phyloP scores from a whole-genome alignment of 805 yeast species.

The Starmerella asiatica region DNA sequence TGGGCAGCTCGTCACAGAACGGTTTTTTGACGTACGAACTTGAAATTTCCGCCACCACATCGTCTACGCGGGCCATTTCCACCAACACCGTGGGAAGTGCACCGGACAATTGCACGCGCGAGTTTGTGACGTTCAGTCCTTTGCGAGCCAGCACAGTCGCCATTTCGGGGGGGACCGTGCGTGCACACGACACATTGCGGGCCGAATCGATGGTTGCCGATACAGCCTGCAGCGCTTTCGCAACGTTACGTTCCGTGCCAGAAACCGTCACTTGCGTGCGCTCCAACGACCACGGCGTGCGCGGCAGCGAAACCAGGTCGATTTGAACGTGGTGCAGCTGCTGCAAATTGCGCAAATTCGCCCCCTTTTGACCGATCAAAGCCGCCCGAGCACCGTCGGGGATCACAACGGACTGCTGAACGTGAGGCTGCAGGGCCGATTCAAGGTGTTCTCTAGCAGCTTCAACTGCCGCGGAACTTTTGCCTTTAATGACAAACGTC shows the following conservation, averaged over 20 bases:
- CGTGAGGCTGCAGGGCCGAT: slow-evolving; percentile 12
- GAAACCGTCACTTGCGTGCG: slow-evolving; percentile 4
- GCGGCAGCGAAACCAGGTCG: background rate
- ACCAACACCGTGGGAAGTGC: background rate
- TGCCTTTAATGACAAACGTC: slow-evolving; percentile 17
- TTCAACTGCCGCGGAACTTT: slow-evolving; percentile 5
- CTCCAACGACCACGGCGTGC: slow-evolving; percentile 10
- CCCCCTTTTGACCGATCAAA: slow-evolving; percentile 18
- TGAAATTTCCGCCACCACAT: background rate
- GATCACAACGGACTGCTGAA: slow-evolving; percentile 3
- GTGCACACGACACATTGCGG: slow-evolving; percentile 6
- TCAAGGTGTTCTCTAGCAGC: slow-evolving; percentile 8
- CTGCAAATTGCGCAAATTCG: slow-evolving; percentile 12
- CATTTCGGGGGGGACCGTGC: slow-evolving; percentile 3
- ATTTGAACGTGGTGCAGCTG: slow-evolving; percentile 6
- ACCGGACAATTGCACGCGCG: slow-evolving; percentile 5
- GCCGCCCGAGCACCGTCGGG: slow-evolving; percentile 17
- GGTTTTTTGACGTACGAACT: slow-evolving; percentile 1
- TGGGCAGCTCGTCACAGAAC: background rate
- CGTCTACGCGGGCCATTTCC: slow-evolving; percentile 8
- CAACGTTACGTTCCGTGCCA: slow-evolving; percentile 5
- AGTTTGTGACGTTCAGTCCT: background rate
- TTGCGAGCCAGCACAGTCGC: background rate
- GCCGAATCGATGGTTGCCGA: slow-evolving; percentile 1
- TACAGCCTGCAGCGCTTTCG: slow-evolving; percentile 1